Conservation (phyloP, 2,329 filamentous ascomycete species). For the Monosporascus sp. region DNA sequence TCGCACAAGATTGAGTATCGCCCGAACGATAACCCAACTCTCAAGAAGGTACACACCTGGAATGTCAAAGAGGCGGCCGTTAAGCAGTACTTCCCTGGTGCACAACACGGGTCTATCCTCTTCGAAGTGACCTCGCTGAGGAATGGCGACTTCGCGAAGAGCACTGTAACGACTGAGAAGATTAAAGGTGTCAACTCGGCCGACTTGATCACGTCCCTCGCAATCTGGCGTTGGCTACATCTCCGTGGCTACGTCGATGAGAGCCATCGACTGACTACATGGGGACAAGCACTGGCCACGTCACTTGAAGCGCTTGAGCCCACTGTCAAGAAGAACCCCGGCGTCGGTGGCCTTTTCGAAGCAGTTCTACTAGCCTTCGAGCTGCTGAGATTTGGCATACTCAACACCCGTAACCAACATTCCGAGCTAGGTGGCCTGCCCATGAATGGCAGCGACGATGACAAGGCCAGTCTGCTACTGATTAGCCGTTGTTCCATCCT, state of each 20-base stretch:
- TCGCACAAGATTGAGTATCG: constrained; percentile 63
- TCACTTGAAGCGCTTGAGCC: constrained; percentile 60
- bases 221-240: constrained; percentile 84
- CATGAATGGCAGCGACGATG: constrained; percentile 58
- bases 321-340: constrained; percentile 39
- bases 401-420: constrained; percentile 63
- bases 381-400: constrained; percentile 70
- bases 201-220: constrained; percentile 67
- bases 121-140: constrained; percentile 64
- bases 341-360: constrained; percentile 59
- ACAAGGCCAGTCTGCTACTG: constrained; percentile 72
- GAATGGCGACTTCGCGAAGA: constrained; percentile 63
- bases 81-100: constrained; percentile 42
- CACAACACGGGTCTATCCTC: constrained; percentile 40
- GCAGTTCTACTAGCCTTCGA: constrained; percentile 80
- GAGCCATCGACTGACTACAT: constrained; percentile 72
- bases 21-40: constrained; percentile 42
- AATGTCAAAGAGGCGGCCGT: constrained; percentile 60
- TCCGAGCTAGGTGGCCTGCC: constrained; percentile 51
- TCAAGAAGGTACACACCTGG: constrained; percentile 56
- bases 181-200: constrained; percentile 55
- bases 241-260: constrained; percentile 79
- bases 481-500: constrained; percentile 84
- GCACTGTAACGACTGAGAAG: constrained; percentile 58
- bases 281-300: constrained; percentile 74